Percentiles rank a stretch among this genome's conserved stretches.
These are phyloP conservation scores for Daldinia bambusicola DNA, from an alignment of 495 filamentous ascomycete genomes.

Conservation along the genomic window DNA sequence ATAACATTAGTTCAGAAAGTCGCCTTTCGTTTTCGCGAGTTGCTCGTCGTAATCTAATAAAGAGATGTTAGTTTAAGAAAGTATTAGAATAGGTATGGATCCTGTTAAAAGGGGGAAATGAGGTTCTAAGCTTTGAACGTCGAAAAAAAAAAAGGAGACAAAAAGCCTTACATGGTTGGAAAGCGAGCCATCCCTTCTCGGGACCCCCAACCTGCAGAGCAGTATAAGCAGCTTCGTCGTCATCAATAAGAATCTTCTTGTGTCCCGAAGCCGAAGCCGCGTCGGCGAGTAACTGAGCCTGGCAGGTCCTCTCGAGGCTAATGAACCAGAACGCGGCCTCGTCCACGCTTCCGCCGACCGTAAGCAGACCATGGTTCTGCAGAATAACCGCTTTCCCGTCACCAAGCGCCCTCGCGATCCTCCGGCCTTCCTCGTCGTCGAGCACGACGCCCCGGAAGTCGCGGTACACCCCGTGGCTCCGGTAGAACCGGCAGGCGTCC, in stretches of 20 bases:
- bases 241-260: slow-evolving; percentile 65
- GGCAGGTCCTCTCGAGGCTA: slow-evolving; percentile 72
- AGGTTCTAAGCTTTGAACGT: too few relatives aligned
- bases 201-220: slow-evolving; percentile 49
- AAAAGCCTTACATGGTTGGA: slow-evolving; percentile 53
- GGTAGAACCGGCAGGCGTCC: slow-evolving; percentile 66
- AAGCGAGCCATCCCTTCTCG: slow-evolving; percentile 61
- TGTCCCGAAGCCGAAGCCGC: slow-evolving; percentile 67
- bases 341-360: slow-evolving; percentile 71
- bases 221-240: slow-evolving; percentile 63
- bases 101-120: background rate
- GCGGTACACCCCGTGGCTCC: slow-evolving; percentile 55
- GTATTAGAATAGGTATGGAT: background rate
- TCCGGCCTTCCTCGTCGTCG: slow-evolving; percentile 67
- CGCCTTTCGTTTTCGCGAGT: slow-evolving; percentile 57
- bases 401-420: slow-evolving; percentile 69
- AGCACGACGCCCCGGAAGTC: slow-evolving; percentile 61
- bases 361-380: slow-evolving; percentile 75
- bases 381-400: slow-evolving; percentile 71
- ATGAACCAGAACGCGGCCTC: slow-evolving; percentile 76
- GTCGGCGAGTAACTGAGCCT: slow-evolving; percentile 72
- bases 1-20: slow-evolving; percentile 48
- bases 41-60: slow-evolving; percentile 59
- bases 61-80: slow-evolving; percentile 5
- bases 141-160: background rate